Evolutionary conservation across 2,329 filamentous ascomycete species (phyloP).

Genomic region (Orbilia ellipsospora): DNA sequence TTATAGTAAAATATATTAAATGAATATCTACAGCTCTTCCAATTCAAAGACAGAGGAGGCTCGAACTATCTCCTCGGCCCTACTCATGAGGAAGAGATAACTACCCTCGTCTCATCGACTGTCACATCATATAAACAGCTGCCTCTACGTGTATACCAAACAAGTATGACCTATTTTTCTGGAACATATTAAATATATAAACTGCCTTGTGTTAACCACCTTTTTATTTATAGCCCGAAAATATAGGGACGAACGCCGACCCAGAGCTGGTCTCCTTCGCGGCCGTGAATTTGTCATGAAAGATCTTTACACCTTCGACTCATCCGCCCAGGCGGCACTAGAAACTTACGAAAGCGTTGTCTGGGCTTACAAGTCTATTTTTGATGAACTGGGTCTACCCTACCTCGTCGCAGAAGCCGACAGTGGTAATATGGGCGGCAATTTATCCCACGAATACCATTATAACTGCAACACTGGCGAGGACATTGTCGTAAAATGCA

Average conservation of each 20-base stretch:
- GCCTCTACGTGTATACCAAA: slow-evolving; percentile 89
- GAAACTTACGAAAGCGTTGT: slow-evolving; percentile 81
- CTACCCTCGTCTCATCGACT: slow-evolving; percentile 76
- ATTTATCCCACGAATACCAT: slow-evolving; percentile 94
- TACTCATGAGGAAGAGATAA: slow-evolving; percentile 98
- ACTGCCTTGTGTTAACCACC: slow-evolving; percentile 3
- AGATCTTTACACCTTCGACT: slow-evolving; percentile 95
- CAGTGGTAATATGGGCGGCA: slow-evolving; percentile 95
- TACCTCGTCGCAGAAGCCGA: slow-evolving; percentile 85
- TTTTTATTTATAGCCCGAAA: slow-evolving; percentile 72
- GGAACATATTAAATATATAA: background rate
- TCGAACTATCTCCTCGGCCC: slow-evolving; percentile 81
- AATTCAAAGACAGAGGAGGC: slow-evolving; percentile 81
- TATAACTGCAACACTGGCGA: slow-evolving; percentile 82
- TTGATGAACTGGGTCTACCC: slow-evolving; percentile 83
- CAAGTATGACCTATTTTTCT: slow-evolving; percentile 68
- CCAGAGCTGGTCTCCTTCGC: slow-evolving; percentile 85
- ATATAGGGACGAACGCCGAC: slow-evolving; percentile 91
- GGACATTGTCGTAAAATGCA: slow-evolving; percentile 83
- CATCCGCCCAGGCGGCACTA: slow-evolving; percentile 74
- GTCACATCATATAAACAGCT: slow-evolving; percentile 86
- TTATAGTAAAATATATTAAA: slow-evolving; percentile 34
- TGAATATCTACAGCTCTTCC: slow-evolving; percentile 73
- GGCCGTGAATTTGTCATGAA: slow-evolving; percentile 97
- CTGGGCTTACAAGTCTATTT: slow-evolving; percentile 78